Evolutionary conservation across 371 early-diverging fungal species (phyloP), one percentile per base, ranked within the genome.

Genomic region (Coemansia sp.): DNA sequence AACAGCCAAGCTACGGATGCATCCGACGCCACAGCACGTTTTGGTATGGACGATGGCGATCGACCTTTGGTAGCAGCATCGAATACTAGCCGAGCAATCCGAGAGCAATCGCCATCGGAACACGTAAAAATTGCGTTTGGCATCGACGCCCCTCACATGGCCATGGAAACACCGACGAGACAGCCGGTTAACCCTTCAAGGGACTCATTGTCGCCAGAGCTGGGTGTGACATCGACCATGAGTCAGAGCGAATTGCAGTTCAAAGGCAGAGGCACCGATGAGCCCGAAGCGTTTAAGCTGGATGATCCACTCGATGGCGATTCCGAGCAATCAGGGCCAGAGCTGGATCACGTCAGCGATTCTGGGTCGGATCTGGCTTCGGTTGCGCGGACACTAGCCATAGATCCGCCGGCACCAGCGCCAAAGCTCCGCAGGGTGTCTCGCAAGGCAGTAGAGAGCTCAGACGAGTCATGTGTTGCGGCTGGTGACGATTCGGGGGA

Each of bases 401-500:
- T 26, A 11, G 35, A 42, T n/a, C 30, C 4, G 10, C 49, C 38
- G 2, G n/a, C 34, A 3, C 5, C 20, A 8, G 31, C 16, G 42
- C 11, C 26, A n/a, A 54, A 12, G 57, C 10, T 45, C 14, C 16
- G 33, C 14, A 56, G 26, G 14, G 16, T 38, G 26, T 42, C 42
- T 10, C 35, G 55, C 1, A 65, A 53, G 5, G 30, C 58, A 11
- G 12, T 66, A 2, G 70, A 65, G 35, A 70, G 61, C 41, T 70
- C 70, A 4, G 66, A 62, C 35, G 70, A 70, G 33, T 60, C 51
- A 30, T 31, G 5, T 35, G 54, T 11, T 9, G 54, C 54, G 16
- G 8, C 54, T 9, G 38, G 36, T 7, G 10, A 16, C 10, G 43
- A 40, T 14, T 16, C 42, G 11, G 41, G 31, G 16, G 38, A 51